Base-by-base conservation (phyloP, 2,329 filamentous ascomycete genomes). In the Talaromyces sp. region DNA sequence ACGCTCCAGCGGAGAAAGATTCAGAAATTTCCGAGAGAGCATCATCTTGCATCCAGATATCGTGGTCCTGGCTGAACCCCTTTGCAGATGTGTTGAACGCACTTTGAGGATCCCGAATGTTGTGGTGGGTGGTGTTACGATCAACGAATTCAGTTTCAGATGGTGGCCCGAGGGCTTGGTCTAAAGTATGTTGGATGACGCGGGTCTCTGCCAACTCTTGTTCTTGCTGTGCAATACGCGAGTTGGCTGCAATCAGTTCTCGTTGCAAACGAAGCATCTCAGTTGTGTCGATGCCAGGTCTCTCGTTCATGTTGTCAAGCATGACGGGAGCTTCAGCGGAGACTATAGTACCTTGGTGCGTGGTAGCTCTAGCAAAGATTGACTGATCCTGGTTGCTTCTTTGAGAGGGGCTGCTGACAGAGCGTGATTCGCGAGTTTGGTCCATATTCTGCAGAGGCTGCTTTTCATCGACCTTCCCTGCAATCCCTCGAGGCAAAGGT, bases 381-480 rank as follows among this genome's bases (percentile, higher is more conserved):
- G 52, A 37, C 41, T 33, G 50, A 41, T 66, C 62, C 22, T 73
- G 70, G 37, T 71, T 66, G 9, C 24, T 61, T n/a, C 47, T 65
- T 37, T 65, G 37, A 1, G 68, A 60, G 13, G 65, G 64, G 45
- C 62, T 67, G 48, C 69, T 71, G 43, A 65, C 67, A 19, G 67
- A 62, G 50, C 86, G 73, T 61, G 82, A 81, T 65, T 85, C 81
- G 67, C 84, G 85, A 72, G 90, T 87, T 75, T 86, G 83, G 60
- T 81, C 82, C 59, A 89, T 35, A 11, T 45, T 31, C n/a, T 62
- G 77, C n/a, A 82, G 75, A 50, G 81, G 80, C 72, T 89, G 86
- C 72, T 92, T 89, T 75, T 93, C 88, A n/a, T 87, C 86, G 57
- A 94, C 83, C 73, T 88, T 90, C 64, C 89, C 86, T 68, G 93